Base-by-base conservation (phyloP, 441 rosid genomes). In the Sinapis alba region DNA sequence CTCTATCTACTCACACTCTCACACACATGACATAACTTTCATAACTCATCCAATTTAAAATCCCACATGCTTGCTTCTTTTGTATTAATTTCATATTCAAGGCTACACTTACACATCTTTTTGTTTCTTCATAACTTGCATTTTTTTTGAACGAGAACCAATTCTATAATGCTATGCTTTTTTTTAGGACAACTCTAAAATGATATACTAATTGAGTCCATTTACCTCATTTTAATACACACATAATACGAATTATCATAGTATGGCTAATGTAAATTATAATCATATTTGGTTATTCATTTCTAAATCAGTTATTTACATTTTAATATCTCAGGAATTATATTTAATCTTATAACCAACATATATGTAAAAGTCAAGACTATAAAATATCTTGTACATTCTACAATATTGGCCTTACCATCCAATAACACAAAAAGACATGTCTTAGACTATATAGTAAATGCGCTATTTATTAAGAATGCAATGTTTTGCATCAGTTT, bases 51-150 rank as follows among this genome's bases (percentile, higher is more conserved):
- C 68, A 54, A 56, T 76, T 63, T 63, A 68, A 62, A 70, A 32
- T n/a, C 30, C 45, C 65, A 69, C 75, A 70, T 69, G 66, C 79
- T 76, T 69, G 71, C 53, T 36, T 76, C 66, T 54, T 63, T 20
- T 54, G 26, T 54, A 24, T 76, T 76, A 26, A 34, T 62, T 38
- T 69, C 65, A 75, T 20, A 54, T 76, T 34, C 72, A 45, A 65
- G 24, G 4, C 45, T 11, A 18, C 36, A 32, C 11, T 32, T 34
- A 34, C 38, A 38, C 0, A 28, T 20, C 18, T 65, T 72, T 15
- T 51, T 47, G 50, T 43, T 43, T 43, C 7, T 6, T 3, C 16
- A n/a, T n/a, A 4, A 24, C 51, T 24, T 27, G 41, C 8, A 56
- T 13, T 21, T 53, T 34, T n/a, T n/a, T n/a, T n/a, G n/a, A n/a